Conservation (phyloP, 306 rosid species). For the Vigna mungo region DNA sequence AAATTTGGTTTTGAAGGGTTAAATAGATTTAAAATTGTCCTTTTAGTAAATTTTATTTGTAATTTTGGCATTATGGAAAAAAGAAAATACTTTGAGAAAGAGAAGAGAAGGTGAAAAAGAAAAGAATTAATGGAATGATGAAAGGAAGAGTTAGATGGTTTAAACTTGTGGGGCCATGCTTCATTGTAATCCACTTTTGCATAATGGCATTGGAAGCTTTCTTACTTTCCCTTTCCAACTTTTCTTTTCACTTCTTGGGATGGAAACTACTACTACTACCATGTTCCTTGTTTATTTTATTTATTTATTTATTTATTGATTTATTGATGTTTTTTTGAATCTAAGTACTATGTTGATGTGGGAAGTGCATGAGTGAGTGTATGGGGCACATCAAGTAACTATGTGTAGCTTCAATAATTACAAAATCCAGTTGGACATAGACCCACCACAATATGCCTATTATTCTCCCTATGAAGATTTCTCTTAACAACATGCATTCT, state of each 20-base stretch:
- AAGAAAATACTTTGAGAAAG: neutral
- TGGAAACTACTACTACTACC: slow-evolving; percentile 11
- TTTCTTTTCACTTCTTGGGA: slow-evolving; percentile 34
- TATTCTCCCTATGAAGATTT: slow-evolving; percentile 69
- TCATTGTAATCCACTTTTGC: slow-evolving; percentile 53
- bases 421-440: slow-evolving; percentile 57
- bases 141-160: slow-evolving; percentile 36
- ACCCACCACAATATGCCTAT: slow-evolving; percentile 55
- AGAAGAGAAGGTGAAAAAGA: slow-evolving; percentile 12
- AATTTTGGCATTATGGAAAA: too few relatives aligned
- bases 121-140: slow-evolving; percentile 25
- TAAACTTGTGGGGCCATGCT: slow-evolving; percentile 54
- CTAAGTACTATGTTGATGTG: slow-evolving; percentile 41
- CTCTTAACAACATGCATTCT: slow-evolving; percentile 39
- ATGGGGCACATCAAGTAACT: slow-evolving; percentile 54
- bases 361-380: slow-evolving; percentile 41
- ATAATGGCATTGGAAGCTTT: slow-evolving; percentile 49
- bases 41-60: too few relatives aligned
- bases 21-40: too few relatives aligned
- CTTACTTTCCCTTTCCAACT: slow-evolving; percentile 35
- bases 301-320: neutral
- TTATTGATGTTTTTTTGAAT: slow-evolving; percentile 28
- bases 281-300: neutral
- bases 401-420: slow-evolving; percentile 53
- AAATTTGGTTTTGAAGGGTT: too few relatives aligned